phyloP scores from a whole-genome alignment of 73 alveolate species.

The Uronychia setigera region DNA sequence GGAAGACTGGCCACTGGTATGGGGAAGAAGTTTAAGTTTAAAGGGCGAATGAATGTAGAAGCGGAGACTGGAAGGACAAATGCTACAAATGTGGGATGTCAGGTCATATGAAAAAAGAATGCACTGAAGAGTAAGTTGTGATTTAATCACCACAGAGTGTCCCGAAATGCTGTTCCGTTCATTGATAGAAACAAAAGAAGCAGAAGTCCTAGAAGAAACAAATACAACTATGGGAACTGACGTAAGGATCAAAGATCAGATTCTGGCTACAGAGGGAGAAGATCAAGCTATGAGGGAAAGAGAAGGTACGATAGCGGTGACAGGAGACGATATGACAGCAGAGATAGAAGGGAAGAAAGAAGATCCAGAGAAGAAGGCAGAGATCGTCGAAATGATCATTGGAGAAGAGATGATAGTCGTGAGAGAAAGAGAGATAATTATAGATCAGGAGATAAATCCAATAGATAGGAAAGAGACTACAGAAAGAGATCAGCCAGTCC shows the following conservation, averaged over 20 bases:
- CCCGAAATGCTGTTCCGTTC: background rate
- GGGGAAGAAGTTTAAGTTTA: background rate
- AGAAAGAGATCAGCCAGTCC: background rate
- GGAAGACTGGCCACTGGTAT: slow-evolving; percentile 79
- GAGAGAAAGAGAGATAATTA: too few relatives aligned
- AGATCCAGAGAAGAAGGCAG: too few relatives aligned
- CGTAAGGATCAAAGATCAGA: too few relatives aligned
- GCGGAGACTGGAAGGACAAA: background rate
- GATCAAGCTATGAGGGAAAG: too few relatives aligned
- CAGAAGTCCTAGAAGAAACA: background rate
- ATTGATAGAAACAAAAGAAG: background rate
- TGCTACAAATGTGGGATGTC: background rate
- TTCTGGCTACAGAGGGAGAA: too few relatives aligned
- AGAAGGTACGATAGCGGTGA: too few relatives aligned
- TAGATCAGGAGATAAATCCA: background rate
- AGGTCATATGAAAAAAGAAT: background rate
- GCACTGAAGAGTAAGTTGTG: background rate
- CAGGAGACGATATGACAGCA: too few relatives aligned
- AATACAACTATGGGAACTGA: too few relatives aligned
- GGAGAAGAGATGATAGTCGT: too few relatives aligned
- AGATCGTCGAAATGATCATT: too few relatives aligned
- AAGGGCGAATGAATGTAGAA: background rate
- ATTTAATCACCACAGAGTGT: background rate
- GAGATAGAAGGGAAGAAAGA: too few relatives aligned
- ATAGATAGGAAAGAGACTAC: background rate